Percentiles rank a stretch among this genome's conserved stretches.
phyloP scores from a whole-genome alignment of 371 early-diverging fungal species.

The Synchytrium microbalum region DNA sequence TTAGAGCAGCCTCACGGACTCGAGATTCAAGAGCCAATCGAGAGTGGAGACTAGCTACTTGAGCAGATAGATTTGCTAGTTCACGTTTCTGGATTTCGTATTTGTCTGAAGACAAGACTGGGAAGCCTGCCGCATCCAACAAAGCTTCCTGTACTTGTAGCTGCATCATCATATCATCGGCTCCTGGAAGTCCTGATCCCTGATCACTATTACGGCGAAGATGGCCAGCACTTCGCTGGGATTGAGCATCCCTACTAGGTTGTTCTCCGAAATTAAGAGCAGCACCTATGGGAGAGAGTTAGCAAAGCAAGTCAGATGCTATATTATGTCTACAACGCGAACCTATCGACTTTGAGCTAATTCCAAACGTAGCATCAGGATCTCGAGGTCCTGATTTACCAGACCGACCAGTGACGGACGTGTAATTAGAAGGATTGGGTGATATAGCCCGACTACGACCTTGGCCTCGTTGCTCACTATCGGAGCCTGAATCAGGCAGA shows the following conservation, averaged over 20 bases:
- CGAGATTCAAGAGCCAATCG: slow-evolving; percentile 55
- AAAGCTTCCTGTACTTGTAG: slow-evolving; percentile 16
- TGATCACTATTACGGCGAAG: background rate
- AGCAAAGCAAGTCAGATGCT: too few species aligned
- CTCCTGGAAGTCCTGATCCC: background rate
- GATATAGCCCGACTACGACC: background rate
- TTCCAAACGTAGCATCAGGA: background rate
- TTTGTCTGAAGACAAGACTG: slow-evolving; percentile 16
- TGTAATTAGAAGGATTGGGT: background rate
- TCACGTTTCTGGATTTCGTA: slow-evolving; percentile 30
- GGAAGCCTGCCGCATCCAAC: slow-evolving; percentile 20
- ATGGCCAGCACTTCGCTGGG: background rate
- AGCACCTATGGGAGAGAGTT: too few species aligned
- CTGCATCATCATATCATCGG: slow-evolving; percentile 20
- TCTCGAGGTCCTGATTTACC: background rate
- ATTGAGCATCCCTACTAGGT: background rate
- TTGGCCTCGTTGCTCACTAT: background rate
- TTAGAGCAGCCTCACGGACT: slow-evolving; percentile 59
- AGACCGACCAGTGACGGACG: background rate
- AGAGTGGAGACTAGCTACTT: slow-evolving; percentile 42
- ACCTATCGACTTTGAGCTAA: background rate
- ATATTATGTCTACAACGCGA: too few species aligned
- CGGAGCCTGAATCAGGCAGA: background rate
- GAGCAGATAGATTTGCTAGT: slow-evolving; percentile 35
- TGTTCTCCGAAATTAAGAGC: background rate